A percentile compares a stretch with the other conserved stretches of the same genome.
These are phyloP conservation scores for Candida palmyrensis DNA, from an alignment of 805 yeast genomes.

Conservation along the genomic window DNA sequence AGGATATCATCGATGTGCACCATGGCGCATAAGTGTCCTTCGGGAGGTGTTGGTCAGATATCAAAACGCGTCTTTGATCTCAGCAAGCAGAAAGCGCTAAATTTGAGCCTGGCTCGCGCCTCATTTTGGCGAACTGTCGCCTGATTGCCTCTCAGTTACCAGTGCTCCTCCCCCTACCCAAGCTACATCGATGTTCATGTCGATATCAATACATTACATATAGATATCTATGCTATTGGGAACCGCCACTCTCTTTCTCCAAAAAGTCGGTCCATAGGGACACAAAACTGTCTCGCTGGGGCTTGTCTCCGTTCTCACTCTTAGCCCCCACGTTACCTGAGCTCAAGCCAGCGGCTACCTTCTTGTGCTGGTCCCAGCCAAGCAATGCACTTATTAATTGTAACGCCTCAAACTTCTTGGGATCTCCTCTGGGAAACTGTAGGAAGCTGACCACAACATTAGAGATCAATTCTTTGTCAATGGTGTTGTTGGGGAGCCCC, in stretches of 20 bases:
- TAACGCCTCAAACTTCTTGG: slow-evolving; percentile 90
- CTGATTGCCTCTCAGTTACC: too few relatives aligned
- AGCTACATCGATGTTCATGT: too few relatives aligned
- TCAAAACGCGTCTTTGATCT: too few relatives aligned
- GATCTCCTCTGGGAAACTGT: slow-evolving; percentile 85
- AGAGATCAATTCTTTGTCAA: slow-evolving; percentile 85
- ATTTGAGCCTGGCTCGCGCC: too few relatives aligned
- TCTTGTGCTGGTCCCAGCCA: slow-evolving; percentile 83
- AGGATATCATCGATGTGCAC: slow-evolving; percentile 10
- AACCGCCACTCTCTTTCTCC: slow-evolving; percentile 58
- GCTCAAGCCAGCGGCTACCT: slow-evolving; percentile 68
- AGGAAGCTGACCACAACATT: slow-evolving; percentile 82
- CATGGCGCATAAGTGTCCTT: too few relatives aligned
- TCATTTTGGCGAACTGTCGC: too few relatives aligned
- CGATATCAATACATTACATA: too few relatives aligned
- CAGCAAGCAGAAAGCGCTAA: too few relatives aligned
- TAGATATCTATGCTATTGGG: slow-evolving; percentile 3
- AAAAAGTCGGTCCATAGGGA: slow-evolving; percentile 76
- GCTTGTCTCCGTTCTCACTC: slow-evolving; percentile 15
- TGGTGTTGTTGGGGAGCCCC: slow-evolving; percentile 54
- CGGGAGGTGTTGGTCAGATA: too few relatives aligned
- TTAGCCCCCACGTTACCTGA: slow-evolving; percentile 25
- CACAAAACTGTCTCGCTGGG: slow-evolving; percentile 52
- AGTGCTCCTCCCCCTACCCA: too few relatives aligned
- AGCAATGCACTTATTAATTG: slow-evolving; percentile 76